Evolutionary conservation across 441 rosid species (phyloP).

Genomic region (Brassica hybrid): DNA sequence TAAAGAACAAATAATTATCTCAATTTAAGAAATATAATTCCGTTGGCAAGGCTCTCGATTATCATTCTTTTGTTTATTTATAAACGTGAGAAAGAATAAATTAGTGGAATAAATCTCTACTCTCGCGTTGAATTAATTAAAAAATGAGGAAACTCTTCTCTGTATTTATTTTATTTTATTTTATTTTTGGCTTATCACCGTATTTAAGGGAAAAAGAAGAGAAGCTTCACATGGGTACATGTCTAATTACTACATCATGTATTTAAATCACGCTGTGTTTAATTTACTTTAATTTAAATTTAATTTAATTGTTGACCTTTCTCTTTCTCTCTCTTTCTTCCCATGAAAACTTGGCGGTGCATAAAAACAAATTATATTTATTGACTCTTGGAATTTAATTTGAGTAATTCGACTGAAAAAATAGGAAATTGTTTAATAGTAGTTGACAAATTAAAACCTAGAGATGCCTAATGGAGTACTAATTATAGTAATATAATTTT

Average conservation of each 20-base stretch:
- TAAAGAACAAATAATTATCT: not conserved
- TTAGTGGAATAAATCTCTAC: conserved; percentile 29
- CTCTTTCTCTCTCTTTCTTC: conserved; percentile 1
- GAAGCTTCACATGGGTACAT: conserved; percentile 44
- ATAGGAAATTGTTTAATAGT: not conserved
- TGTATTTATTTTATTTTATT: not conserved
- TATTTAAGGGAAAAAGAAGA: conserved; percentile 39
- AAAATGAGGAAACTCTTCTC: not conserved
- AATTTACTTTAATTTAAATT: not conserved
- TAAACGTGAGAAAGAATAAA: not conserved
- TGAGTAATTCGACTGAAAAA: not conserved
- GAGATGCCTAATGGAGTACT: not conserved
- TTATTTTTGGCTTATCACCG: not conserved
- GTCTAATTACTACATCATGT: conserved; percentile 29
- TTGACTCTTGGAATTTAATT: not conserved
- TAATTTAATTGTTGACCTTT: conserved; percentile 17
- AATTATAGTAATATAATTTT: not conserved
- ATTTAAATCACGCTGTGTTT: conserved; percentile 18
- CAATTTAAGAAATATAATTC: conserved; percentile 26
- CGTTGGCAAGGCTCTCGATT: conserved; percentile 17
- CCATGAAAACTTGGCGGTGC: conserved; percentile 37
- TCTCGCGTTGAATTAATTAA: conserved; percentile 21
- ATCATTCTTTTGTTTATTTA: not conserved
- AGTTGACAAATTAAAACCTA: not conserved
- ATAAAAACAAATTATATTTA: conserved; percentile 32